Conservation (phyloP, 1,139 yeast species). For the Scheffersomyces quercinus region DNA sequence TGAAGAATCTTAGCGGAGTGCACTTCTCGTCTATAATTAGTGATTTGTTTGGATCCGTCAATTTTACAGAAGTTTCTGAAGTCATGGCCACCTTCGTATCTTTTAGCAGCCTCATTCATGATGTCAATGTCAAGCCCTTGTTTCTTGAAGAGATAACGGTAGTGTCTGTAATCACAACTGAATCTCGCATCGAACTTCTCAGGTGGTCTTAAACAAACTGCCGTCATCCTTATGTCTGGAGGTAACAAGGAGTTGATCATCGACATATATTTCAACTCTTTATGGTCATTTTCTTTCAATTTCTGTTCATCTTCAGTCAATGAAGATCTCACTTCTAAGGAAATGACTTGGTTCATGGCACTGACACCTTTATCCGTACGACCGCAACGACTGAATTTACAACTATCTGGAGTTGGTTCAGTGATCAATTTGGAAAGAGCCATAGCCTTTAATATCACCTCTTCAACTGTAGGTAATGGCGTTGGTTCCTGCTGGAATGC, state of each 20-base stretch:
- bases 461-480: conserved; percentile 86
- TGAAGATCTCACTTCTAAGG: conserved; percentile 72
- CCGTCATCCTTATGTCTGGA: conserved; percentile 76
- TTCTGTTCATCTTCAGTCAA: conserved; percentile 57
- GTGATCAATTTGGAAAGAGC: conserved; percentile 66
- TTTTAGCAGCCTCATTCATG: conserved; percentile 71
- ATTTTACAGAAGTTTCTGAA: conserved; percentile 92
- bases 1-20: conserved; percentile 50
- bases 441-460: conserved; percentile 69
- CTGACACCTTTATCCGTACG: conserved; percentile 96
- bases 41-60: conserved; percentile 91
- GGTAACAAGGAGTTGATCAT: conserved; percentile 80
- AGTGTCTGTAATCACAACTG: conserved; percentile 81
- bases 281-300: conserved; percentile 54
- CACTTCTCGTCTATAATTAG: conserved; percentile 67
- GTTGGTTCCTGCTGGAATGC: conserved; percentile 78
- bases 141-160: conserved; percentile 71
- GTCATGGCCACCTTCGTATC: conserved; percentile 77
- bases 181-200: conserved; percentile 85
- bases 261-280: conserved; percentile 75
- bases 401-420: conserved; percentile 57
- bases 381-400: conserved; percentile 87
- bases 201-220: conserved; percentile 83
- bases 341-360: conserved; percentile 93
- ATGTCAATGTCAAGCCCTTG: conserved; percentile 57